Conservation (phyloP, 129 eudicot species). For the Tagetes patula region DNA sequence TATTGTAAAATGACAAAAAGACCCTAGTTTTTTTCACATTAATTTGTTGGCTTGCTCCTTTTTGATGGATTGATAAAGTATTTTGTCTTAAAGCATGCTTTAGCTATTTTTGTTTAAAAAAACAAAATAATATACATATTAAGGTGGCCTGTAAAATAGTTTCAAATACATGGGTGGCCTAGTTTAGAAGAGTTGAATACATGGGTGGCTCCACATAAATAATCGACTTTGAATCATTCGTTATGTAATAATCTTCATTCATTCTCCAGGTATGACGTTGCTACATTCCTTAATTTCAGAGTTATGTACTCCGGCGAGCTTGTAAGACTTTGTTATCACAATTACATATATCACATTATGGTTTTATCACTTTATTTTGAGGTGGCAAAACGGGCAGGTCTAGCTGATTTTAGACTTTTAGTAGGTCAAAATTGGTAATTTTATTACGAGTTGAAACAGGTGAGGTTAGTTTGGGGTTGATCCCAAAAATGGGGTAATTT, state of each 20-base stretch:
- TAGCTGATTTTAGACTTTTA: not conserved
- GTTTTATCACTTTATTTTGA: not conserved
- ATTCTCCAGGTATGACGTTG: slow-evolving; percentile 80
- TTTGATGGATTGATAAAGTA: no score
- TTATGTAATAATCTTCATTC: slow-evolving; percentile 19
- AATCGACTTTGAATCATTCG: not conserved
- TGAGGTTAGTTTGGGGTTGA: not conserved
- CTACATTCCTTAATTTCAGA: slow-evolving; percentile 66
- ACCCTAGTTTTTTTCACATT: not conserved
- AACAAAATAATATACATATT: not conserved
- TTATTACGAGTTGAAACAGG: not conserved
- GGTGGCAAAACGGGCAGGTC: slow-evolving; percentile 18
- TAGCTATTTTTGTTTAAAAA: not conserved
- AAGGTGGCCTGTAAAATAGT: not conserved
- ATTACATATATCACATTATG: not conserved
- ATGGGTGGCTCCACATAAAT: slow-evolving; percentile 1
- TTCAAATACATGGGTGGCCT: not conserved
- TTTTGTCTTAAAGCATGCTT: not conserved
- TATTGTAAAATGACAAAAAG: not conserved
- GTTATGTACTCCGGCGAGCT: slow-evolving; percentile 62
- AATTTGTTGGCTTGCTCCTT: no score
- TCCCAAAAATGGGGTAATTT: not conserved
- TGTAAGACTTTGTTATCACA: slow-evolving; percentile 46
- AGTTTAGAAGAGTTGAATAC: not conserved
- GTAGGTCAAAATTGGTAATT: not conserved